Conservation (phyloP, 2,329 filamentous ascomycete genomes). For the Colletotrichum magnum region DNA sequence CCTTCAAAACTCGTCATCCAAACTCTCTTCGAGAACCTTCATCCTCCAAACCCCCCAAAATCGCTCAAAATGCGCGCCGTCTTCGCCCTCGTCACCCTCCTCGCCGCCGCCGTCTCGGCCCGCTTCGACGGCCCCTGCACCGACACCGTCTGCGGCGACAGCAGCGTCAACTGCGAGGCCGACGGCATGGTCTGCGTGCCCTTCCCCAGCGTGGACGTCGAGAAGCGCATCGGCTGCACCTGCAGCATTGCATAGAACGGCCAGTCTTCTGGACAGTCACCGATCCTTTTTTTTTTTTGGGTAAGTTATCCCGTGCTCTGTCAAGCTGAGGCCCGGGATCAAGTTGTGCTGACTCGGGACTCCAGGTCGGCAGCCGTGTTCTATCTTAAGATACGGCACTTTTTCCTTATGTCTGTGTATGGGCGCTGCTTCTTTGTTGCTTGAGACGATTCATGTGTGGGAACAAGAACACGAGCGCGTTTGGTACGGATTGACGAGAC, state of each 20-base stretch:
- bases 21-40: too few species aligned
- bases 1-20: too few species aligned
- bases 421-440: too few species aligned
- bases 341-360: neutral
- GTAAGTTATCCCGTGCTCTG: neutral
- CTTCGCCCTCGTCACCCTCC: conserved; percentile 26
- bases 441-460: too few species aligned
- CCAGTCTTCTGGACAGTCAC: too few species aligned
- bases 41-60: neutral
- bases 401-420: neutral
- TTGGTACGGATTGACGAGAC: too few species aligned
- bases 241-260: conserved; percentile 19
- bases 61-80: conserved; percentile 23
- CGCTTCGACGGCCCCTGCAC: conserved; percentile 34
- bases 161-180: conserved; percentile 31
- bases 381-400: neutral
- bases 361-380: neutral
- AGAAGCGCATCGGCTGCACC: conserved; percentile 30
- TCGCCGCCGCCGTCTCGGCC: conserved; percentile 27
- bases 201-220: conserved; percentile 31
- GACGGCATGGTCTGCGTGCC: conserved; percentile 36
- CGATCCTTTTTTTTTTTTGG: too few species aligned
- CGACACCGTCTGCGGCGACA: conserved; percentile 21
- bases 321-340: neutral
- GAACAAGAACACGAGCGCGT: too few species aligned